Evolutionary conservation across 2,329 filamentous ascomycete genomes (phyloP).

Genomic region (Ascochyta viciae-villosae): DNA sequence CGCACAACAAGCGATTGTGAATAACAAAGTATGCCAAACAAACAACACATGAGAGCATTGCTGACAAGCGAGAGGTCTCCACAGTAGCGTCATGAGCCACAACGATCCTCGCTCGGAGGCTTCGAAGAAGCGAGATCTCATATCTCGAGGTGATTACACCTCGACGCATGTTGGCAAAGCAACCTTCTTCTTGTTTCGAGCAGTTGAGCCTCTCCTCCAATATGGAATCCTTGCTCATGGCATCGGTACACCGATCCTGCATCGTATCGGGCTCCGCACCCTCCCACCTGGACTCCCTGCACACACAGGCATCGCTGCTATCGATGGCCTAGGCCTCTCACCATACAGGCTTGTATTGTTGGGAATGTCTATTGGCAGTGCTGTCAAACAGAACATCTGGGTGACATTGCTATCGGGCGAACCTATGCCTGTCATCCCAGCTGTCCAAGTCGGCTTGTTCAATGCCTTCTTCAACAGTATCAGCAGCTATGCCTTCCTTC

Average conservation of each 20-base stretch:
- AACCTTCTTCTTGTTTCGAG: conserved; percentile 56
- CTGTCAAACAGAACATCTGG: conserved; percentile 66
- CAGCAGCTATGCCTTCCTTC: conserved; percentile 63
- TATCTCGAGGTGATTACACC: conserved; percentile 52
- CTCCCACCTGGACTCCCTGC: conserved; percentile 52
- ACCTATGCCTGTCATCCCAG: conserved; percentile 55
- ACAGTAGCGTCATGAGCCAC: conserved; percentile 16
- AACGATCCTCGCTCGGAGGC: conserved; percentile 41
- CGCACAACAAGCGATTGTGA: neutral
- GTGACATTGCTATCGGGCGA: conserved; percentile 57
- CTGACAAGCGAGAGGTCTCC: neutral
- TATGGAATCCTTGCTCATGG: conserved; percentile 58
- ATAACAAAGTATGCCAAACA: neutral
- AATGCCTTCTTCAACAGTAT: conserved; percentile 64
- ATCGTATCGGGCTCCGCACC: conserved; percentile 54
- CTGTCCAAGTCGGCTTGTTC: conserved; percentile 56
- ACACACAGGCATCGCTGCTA: conserved; percentile 47
- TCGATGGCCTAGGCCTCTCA: conserved; percentile 57
- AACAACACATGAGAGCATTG: no score
- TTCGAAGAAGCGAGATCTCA: conserved; percentile 46
- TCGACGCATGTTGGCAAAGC: conserved; percentile 49
- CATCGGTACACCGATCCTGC: conserved; percentile 53
- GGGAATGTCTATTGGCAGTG: conserved; percentile 60
- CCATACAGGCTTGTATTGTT: conserved; percentile 61
- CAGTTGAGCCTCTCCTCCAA: conserved; percentile 57